These are phyloP conservation scores for Auriscalpium vulgare DNA, from an alignment of 768 basidiomycete genomes.

Conservation along the genomic window DNA sequence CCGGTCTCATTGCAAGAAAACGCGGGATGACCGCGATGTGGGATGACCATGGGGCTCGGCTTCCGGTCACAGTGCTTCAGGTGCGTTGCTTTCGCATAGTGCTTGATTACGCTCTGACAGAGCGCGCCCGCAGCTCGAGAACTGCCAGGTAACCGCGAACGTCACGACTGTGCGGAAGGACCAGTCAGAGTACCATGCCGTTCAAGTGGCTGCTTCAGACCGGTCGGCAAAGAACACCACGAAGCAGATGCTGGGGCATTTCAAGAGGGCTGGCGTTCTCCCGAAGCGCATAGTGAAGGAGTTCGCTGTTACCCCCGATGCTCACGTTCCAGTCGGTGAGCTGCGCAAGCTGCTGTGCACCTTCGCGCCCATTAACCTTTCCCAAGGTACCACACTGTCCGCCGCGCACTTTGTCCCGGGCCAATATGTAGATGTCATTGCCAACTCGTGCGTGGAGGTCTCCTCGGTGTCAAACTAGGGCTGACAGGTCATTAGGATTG, in stretches of 20 bases:
- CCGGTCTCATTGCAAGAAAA: constrained; percentile 90
- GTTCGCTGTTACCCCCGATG: constrained; percentile 84
- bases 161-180: constrained; percentile 55
- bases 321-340: constrained; percentile 83
- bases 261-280: constrained; percentile 69
- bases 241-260: constrained; percentile 82
- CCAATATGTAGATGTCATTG: constrained; percentile 88
- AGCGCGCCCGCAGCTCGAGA: constrained; percentile 51
- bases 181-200: constrained; percentile 77
- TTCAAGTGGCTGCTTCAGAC: constrained; percentile 86
- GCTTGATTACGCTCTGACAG: not conserved
- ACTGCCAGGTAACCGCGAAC: constrained; percentile 85
- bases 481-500: constrained; percentile 49
- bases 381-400: constrained; percentile 75
- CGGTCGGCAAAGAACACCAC: constrained; percentile 64
- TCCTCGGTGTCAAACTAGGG: not conserved
- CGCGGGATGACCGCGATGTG: constrained; percentile 93
- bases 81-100: constrained; percentile 32
- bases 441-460: constrained; percentile 67
- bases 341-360: constrained; percentile 4
- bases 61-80: constrained; percentile 93
- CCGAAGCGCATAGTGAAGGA: constrained; percentile 84
- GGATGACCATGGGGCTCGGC: constrained; percentile 80
- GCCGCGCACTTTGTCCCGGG: constrained; percentile 96
- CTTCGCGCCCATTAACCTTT: not conserved